phyloP scores from a whole-genome alignment of 805 yeast species.

The Zygoascus flipseniorum region DNA sequence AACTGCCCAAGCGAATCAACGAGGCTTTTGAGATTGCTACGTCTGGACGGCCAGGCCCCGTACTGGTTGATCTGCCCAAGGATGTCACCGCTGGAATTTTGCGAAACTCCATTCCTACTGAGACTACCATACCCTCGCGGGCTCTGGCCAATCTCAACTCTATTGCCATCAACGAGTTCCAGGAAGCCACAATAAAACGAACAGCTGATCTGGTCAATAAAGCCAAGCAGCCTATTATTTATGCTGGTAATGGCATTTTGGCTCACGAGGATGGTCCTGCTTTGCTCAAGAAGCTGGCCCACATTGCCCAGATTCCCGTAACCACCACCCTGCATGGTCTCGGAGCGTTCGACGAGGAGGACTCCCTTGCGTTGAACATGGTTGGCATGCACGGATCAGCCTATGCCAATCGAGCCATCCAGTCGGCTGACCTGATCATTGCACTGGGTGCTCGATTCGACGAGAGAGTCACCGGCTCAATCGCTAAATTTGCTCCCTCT shows the following conservation, averaged over 20 bases:
- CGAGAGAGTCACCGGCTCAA: conserved; percentile 91
- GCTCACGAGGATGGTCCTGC: conserved; percentile 74
- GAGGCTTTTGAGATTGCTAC: conserved; percentile 98
- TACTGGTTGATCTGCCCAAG: conserved; percentile 93
- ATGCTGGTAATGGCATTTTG: conserved; percentile 87
- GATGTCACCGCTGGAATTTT: conserved; percentile 93
- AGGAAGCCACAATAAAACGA: conserved; percentile 61
- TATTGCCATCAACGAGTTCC: conserved; percentile 63
- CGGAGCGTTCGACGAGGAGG: conserved; percentile 90
- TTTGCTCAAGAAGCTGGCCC: conserved; percentile 73
- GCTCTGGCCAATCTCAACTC: conserved; percentile 65
- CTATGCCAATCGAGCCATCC: conserved; percentile 90
- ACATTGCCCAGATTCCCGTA: conserved; percentile 88
- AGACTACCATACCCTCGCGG: conserved; percentile 54
- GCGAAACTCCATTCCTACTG: conserved; percentile 80
- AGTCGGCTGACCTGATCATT: conserved; percentile 83
- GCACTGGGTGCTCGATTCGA: conserved; percentile 97
- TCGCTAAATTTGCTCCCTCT: conserved; percentile 84
- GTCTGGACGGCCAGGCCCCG: conserved; percentile 97
- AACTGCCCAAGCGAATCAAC: conserved; percentile 88
- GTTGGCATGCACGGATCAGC: conserved; percentile 98
- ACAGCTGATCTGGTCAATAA: conserved; percentile 70
- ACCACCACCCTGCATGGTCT: conserved; percentile 92
- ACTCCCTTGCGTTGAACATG: conserved; percentile 87
- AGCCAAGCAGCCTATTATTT: conserved; percentile 82